phyloP scores from a whole-genome alignment of 331 rosid species.

The Rosa hybrid region DNA sequence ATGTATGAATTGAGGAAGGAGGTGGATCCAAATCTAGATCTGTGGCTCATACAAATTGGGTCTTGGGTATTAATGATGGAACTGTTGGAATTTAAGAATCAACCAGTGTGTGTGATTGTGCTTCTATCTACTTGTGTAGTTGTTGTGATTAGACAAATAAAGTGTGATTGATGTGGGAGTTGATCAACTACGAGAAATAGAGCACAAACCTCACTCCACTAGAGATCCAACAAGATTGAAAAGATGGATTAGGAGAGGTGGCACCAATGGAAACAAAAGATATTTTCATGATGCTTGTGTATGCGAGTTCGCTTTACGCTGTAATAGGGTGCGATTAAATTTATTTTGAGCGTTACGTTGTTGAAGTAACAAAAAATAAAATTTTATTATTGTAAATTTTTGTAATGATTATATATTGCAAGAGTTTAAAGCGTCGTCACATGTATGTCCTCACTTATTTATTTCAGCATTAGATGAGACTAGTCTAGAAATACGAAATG shows the following conservation, averaged over 20 bases:
- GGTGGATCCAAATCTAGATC: slow-evolving; percentile 13
- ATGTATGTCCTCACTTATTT: not conserved
- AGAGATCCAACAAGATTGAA: not conserved
- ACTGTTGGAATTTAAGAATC: not conserved
- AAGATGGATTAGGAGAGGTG: not conserved
- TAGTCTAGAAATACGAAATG: accelerated
- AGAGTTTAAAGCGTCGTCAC: not conserved
- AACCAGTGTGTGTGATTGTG: not conserved
- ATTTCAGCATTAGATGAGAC: not conserved
- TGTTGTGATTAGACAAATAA: slow-evolving; percentile 8
- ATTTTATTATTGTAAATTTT: not conserved
- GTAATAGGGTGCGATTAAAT: too few species aligned
- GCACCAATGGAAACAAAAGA: not conserved
- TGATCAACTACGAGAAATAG: slow-evolving; percentile 5
- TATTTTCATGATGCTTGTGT: not conserved
- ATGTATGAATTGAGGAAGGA: not conserved
- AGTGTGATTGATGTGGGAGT: slow-evolving; percentile 8
- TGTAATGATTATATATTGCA: not conserved
- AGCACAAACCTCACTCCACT: not conserved
- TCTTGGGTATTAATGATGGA: not conserved
- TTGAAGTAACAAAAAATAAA: not conserved
- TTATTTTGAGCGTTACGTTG: too few species aligned
- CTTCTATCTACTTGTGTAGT: not conserved
- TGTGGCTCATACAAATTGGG: slow-evolving; percentile 10
- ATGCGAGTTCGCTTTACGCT: not conserved